Evolutionary conservation across 306 rosid species (phyloP).

Genomic region (Urtica urens): DNA sequence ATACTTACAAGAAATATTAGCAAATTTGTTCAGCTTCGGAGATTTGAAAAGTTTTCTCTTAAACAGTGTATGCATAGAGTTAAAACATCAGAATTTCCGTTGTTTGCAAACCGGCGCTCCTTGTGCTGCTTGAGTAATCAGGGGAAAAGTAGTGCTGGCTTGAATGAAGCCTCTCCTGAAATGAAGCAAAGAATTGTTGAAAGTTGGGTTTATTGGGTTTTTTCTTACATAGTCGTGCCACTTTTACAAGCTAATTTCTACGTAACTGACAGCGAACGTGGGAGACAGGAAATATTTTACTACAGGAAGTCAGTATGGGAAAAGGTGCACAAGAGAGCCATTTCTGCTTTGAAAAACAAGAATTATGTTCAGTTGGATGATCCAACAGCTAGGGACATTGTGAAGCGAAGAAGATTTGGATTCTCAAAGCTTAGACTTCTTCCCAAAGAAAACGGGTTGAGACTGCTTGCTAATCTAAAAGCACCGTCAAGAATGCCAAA

Average conservation of each 20-base stretch:
- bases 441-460: conserved; percentile 72
- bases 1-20: conserved; percentile 58
- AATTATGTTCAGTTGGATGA: conserved; percentile 43
- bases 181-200: conserved; percentile 49
- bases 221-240: conserved; percentile 58
- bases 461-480: conserved; percentile 79
- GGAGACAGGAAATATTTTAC: conserved; percentile 59
- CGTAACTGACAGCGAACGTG: conserved; percentile 65
- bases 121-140: conserved; percentile 21
- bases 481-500: conserved; percentile 48
- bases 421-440: conserved; percentile 77
- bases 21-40: conserved; percentile 53
- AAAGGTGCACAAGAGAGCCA: conserved; percentile 39
- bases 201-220: conserved; percentile 85
- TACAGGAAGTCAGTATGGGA: conserved; percentile 69
- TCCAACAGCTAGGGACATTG: conserved; percentile 42
- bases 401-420: conserved; percentile 61
- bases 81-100: conserved; percentile 54
- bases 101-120: conserved; percentile 36
- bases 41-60: conserved; percentile 61
- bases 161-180: conserved; percentile 27
- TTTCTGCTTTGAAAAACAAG: conserved; percentile 39
- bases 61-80: conserved; percentile 56
- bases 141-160: conserved; percentile 18
- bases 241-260: conserved; percentile 80